These are phyloP conservation scores for Penicillium sp. DNA, from an alignment of 2,329 filamentous ascomycete genomes.

Conservation along the genomic window DNA sequence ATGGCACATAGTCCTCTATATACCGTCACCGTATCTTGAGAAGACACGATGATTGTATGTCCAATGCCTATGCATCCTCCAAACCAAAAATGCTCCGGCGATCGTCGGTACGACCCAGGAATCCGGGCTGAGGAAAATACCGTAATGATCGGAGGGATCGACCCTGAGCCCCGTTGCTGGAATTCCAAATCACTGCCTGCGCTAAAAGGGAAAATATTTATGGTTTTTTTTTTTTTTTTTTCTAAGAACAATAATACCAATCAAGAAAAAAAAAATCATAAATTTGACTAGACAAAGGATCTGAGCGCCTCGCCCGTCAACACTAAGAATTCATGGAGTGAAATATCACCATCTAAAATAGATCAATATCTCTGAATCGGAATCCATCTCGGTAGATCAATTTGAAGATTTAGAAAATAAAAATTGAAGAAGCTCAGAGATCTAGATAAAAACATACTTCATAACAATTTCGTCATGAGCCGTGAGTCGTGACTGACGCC, in stretches of 20 bases:
- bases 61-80: not conserved
- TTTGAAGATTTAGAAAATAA: not conserved
- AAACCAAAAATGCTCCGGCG: slow-evolving; percentile 24
- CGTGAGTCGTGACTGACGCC: not conserved
- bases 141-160: slow-evolving; percentile 35
- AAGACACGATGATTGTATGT: no score
- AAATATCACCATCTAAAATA: not conserved
- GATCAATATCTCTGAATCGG: not conserved
- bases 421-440: not conserved
- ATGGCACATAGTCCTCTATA: no score
- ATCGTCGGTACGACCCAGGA: slow-evolving; percentile 33
- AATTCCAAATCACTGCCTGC: slow-evolving; percentile 33
- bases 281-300: not conserved
- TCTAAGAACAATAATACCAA: not conserved
- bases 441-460: not conserved
- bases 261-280: not conserved
- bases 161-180: slow-evolving; percentile 33
- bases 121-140: slow-evolving; percentile 33
- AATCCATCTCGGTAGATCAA: not conserved
- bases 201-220: slow-evolving; percentile 18
- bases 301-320: slow-evolving; percentile 5
- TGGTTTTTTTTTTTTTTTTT: slow-evolving; percentile 4
- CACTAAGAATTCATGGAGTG: not conserved
- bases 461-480: not conserved
- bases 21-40: no score